A percentile compares a stretch with the other conserved stretches of the same genome.
These are phyloP conservation scores for Scalesia atractyloides DNA, from an alignment of 129 eudicot genomes.

Conservation along the genomic window DNA sequence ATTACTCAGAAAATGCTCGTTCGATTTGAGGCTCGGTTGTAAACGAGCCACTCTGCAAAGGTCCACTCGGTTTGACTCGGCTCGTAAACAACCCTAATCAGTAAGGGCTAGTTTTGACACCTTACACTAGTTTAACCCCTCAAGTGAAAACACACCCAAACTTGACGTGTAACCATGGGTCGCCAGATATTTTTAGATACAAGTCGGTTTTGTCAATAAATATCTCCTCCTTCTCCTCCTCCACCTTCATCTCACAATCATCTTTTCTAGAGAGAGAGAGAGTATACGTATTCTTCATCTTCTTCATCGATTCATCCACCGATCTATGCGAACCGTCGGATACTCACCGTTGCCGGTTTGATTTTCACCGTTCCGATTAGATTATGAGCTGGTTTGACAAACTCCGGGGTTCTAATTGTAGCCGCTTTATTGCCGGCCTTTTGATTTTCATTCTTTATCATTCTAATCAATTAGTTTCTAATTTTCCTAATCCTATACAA, in stretches of 20 bases:
- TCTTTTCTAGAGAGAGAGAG: background rate
- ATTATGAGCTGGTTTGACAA: conserved; percentile 94
- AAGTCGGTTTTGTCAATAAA: background rate
- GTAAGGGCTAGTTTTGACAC: background rate
- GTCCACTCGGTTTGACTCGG: no score
- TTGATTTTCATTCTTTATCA: conserved; percentile 75
- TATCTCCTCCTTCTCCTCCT: background rate
- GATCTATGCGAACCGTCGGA: conserved; percentile 56
- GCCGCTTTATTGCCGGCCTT: conserved; percentile 98
- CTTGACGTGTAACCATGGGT: background rate
- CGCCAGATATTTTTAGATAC: background rate
- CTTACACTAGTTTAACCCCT: background rate
- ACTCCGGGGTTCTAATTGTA: conserved; percentile 67
- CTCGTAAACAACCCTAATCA: no score
- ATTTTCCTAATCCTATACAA: conserved; percentile 86
- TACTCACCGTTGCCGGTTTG: conserved; percentile 39
- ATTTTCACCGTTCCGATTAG: conserved; percentile 16
- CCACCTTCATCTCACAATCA: background rate
- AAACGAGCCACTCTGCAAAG: no score
- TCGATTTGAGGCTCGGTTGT: no score
- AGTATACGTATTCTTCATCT: no score
- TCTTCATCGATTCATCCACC: conserved; percentile 4
- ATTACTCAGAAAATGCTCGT: no score
- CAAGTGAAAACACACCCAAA: background rate
- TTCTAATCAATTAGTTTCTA: conserved; percentile 71